Conservation (phyloP, 75 land plant genomes). For the Cryptomeria japonica region DNA sequence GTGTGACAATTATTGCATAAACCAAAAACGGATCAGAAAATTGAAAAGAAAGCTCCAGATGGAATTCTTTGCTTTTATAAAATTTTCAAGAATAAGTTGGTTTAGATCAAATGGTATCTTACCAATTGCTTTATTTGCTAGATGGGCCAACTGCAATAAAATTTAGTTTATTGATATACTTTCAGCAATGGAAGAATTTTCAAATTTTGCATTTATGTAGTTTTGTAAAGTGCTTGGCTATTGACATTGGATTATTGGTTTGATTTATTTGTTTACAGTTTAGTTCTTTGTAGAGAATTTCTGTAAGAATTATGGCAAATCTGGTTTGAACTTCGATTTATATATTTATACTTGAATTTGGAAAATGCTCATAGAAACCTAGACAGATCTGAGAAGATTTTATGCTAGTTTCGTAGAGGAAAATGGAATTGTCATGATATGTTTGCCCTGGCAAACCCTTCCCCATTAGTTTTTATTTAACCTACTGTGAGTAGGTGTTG, state of each 20-base stretch:
- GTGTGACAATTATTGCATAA: slow-evolving; percentile 68
- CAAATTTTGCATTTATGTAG: not conserved
- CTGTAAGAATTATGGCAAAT: too few species aligned
- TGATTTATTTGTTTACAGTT: not conserved
- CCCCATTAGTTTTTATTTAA: not conserved
- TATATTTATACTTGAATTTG: too few species aligned
- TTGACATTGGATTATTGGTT: not conserved
- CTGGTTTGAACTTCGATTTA: too few species aligned
- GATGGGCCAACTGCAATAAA: not conserved
- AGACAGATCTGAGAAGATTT: not conserved
- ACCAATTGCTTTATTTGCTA: not conserved
- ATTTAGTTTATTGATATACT: not conserved
- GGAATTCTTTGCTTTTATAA: not conserved
- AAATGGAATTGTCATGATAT: not conserved
- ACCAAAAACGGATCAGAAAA: not conserved
- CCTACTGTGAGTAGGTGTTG: not conserved
- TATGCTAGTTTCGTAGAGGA: not conserved
- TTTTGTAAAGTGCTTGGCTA: not conserved
- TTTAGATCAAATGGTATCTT: not conserved
- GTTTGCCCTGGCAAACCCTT: not conserved
- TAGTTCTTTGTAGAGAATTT: not conserved
- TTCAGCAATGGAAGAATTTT: not conserved
- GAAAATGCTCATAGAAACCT: too few species aligned
- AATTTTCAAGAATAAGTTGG: not conserved
- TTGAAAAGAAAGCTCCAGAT: not conserved